A percentile compares a stretch with the other conserved stretches of the same genome.
phyloP scores from a whole-genome alignment of 331 rosid genomes.

The Saraca asoca region DNA sequence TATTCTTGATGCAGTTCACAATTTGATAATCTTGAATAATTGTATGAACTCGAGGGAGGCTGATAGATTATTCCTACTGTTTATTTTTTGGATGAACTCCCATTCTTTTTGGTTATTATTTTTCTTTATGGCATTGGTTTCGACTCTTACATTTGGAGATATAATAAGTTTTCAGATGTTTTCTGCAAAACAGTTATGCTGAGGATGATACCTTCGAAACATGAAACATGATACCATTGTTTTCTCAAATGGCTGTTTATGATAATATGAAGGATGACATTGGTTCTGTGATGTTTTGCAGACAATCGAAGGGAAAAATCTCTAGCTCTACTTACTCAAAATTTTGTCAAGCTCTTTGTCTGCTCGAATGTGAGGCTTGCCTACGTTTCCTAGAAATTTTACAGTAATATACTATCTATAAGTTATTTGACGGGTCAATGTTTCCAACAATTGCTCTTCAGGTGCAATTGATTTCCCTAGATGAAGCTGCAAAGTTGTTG shows the following conservation, averaged over 20 bases:
- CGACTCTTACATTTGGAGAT: not conserved
- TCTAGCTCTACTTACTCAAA: slow-evolving; percentile 81
- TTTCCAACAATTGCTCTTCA: slow-evolving; percentile 32
- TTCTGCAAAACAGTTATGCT: slow-evolving; percentile 1
- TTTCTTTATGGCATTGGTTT: not conserved
- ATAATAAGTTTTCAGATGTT: not conserved
- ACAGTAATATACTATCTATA: not conserved
- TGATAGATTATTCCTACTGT: not conserved
- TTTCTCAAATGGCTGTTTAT: not conserved
- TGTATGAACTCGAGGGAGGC: slow-evolving; percentile 3
- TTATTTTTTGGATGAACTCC: not conserved
- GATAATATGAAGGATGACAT: not conserved
- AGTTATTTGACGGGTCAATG: not conserved
- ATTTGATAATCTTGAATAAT: too few species aligned
- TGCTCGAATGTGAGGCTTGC: slow-evolving; percentile 66
- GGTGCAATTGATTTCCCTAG: slow-evolving; percentile 80
- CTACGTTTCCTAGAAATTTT: not conserved
- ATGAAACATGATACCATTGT: not conserved
- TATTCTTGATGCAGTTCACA: too few species aligned
- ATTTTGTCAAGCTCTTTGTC: slow-evolving; percentile 90
- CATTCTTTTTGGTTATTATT: not conserved
- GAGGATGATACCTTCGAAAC: not conserved
- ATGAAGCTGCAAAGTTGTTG: slow-evolving; percentile 79
- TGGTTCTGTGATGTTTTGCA: slow-evolving; percentile 34
- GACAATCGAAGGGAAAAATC: slow-evolving; percentile 89